phyloP scores from a whole-genome alignment of 2,329 filamentous ascomycete genomes.

The Trichoderma sp. region DNA sequence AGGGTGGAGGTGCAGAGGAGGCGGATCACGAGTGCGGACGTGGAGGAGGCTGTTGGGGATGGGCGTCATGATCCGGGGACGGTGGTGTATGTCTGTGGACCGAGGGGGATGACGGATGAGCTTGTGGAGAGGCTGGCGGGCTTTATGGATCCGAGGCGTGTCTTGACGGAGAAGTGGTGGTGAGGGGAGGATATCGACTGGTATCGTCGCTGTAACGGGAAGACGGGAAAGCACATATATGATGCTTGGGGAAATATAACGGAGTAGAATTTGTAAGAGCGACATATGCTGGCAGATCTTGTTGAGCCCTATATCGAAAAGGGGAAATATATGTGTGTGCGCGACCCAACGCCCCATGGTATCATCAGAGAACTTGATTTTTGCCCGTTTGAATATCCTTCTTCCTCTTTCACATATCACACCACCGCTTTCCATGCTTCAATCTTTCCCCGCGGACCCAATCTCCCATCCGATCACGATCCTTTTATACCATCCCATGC shows the following conservation, averaged over 20 bases:
- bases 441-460: not conserved
- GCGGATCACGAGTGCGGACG: constrained; percentile 49
- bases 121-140: constrained; percentile 55
- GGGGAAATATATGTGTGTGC: not conserved
- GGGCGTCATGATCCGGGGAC: constrained; percentile 40
- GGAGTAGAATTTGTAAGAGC: constrained; percentile 18
- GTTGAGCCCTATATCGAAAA: too few relatives aligned
- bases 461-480: not conserved
- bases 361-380: constrained; percentile 21
- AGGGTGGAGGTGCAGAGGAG: constrained; percentile 37
- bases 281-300: not conserved
- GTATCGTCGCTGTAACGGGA: too few relatives aligned
- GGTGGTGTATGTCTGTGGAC: constrained; percentile 69
- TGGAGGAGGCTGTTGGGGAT: constrained; percentile 45
- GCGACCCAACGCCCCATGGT: constrained; percentile 28
- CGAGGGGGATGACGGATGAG: constrained; percentile 69
- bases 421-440: not conserved
- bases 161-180: constrained; percentile 68
- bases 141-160: constrained; percentile 47
- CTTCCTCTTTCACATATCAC: not conserved
- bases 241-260: not conserved
- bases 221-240: too few relatives aligned
- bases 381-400: not conserved
- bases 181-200: constrained; percentile 34
- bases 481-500: not conserved